Base-by-base conservation (phyloP, 768 basidiomycete genomes). In the Mycena olivaceomarginata region DNA sequence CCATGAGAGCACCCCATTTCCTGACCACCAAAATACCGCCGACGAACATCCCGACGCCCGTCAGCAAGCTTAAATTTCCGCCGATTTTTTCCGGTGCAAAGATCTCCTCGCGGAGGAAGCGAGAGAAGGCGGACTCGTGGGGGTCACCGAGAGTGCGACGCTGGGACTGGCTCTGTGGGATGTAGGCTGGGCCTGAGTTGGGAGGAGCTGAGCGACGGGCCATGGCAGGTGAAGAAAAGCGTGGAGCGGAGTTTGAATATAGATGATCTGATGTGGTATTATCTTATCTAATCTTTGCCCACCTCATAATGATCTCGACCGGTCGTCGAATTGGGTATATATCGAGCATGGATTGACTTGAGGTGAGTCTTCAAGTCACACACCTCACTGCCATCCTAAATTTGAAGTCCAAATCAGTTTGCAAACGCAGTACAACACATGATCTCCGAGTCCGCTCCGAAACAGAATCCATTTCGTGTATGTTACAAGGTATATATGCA, bases 1-100 rank as follows among this genome's bases (percentile, higher is more conserved):
- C 90, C 87, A 96, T 90, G 57, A 94, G 83, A 56, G 94, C 94
- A 13, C 96, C 96, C 91, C 94, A 98, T 56, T 91, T 91, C 83
- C 95, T 92, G 18, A 93, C 92, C 16, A 88, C 92, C 59, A 93
- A 84, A 72, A 97, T 92, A 4, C 95, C 94, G 40, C 91, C 94
- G 37, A 92, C 85, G 80, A 96, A 97, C 76, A 96, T 85, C 8
- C 89, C 87, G 9, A 93, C 85, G 22, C 93, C 93, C 10, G 93
- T 91, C 60, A 93, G 80, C 76, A 96, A 90, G 82, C 89, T 94
- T 82, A 96, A 80, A 83, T 96, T 97, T 74, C 95, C 95, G 15
- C 90, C 87, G 18, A 94, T 80, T 84, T 96, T 96, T 79, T 96
- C 94, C 12, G 93, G 93, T 65, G 94, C 90, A 73, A 90, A 90